Evolutionary conservation across 768 basidiomycete species (phyloP).

Genomic region (Gelatoporia subvermispora): DNA sequence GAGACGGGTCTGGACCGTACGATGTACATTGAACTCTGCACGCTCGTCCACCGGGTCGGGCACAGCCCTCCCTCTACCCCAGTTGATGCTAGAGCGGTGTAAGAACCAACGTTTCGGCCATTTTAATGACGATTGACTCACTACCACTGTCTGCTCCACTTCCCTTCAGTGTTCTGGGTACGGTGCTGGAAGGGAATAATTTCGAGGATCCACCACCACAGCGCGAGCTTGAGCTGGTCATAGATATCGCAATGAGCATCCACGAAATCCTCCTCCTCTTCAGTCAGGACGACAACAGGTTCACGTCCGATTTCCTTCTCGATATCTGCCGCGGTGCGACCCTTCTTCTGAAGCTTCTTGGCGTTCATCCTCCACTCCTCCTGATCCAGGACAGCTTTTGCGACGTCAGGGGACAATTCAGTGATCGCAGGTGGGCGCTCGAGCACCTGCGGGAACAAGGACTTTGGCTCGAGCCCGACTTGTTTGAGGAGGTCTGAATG

Average conservation of each 20-base stretch:
- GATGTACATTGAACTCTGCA: slow-evolving; percentile 20
- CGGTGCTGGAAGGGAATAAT: slow-evolving; percentile 28
- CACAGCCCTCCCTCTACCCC: slow-evolving; percentile 19
- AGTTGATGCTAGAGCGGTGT: slow-evolving; percentile 14
- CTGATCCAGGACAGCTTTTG: neutral
- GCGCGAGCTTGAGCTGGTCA: slow-evolving; percentile 49
- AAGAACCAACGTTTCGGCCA: neutral
- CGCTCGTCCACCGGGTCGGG: slow-evolving; percentile 9
- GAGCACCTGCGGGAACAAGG: slow-evolving; percentile 22
- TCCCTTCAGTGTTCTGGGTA: slow-evolving; percentile 12
- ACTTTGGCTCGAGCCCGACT: slow-evolving; percentile 27
- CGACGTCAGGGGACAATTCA: neutral
- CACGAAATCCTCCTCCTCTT: slow-evolving; percentile 60
- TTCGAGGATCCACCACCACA: slow-evolving; percentile 67
- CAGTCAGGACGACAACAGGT: slow-evolving; percentile 10
- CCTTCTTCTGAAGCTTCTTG: too few relatives aligned
- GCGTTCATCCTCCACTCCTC: neutral
- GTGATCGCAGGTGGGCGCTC: slow-evolving; percentile 19
- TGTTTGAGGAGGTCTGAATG: slow-evolving; percentile 23
- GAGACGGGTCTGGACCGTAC: slow-evolving; percentile 22
- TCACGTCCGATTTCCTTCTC: too few relatives aligned
- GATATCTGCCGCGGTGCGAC: too few relatives aligned
- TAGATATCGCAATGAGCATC: slow-evolving; percentile 50
- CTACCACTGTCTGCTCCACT: slow-evolving; percentile 11
- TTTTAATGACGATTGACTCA: slow-evolving; percentile 4